These are phyloP conservation scores for Thalassiosira oceanica DNA, from an alignment of 352 stramenopile genomes.

Conservation along the genomic window DNA sequence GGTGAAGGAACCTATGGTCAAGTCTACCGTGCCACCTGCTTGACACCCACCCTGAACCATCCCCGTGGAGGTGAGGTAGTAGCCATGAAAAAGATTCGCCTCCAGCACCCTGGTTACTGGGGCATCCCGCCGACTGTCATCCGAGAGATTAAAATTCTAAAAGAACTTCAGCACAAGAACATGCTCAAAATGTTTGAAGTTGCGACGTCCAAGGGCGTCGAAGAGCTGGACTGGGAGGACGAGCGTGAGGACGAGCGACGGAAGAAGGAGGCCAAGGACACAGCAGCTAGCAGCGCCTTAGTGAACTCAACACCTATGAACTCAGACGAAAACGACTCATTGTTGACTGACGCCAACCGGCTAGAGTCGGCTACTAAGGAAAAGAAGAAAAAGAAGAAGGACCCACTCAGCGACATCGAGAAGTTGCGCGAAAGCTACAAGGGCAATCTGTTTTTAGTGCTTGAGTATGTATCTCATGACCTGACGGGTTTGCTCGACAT, in stretches of 20 bases:
- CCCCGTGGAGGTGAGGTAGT: conserved; percentile 84
- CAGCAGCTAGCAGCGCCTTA: no score
- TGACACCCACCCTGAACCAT: no score
- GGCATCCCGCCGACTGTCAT: conserved; percentile 95
- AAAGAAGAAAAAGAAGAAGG: no score
- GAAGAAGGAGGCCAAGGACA: no score
- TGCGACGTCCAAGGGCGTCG: conserved; percentile 86
- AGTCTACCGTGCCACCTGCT: no score
- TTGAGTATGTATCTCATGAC: conserved; percentile 89
- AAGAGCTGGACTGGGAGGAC: no score
- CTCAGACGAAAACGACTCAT: no score
- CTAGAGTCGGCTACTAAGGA: no score
- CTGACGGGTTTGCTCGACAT: conserved; percentile 80
- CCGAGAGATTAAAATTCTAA: conserved; percentile 98
- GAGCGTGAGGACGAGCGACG: no score
- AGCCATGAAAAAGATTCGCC: conserved; percentile 96
- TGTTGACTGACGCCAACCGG: no score
- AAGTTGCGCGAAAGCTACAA: conserved; percentile 35
- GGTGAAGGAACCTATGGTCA: no score
- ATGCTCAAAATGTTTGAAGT: conserved; percentile 95
- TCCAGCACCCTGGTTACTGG: conserved; percentile 88
- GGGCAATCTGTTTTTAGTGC: conserved; percentile 88
- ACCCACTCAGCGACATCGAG: neutral
- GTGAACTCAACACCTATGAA: no score
- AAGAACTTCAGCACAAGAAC: conserved; percentile 92